These are phyloP conservation scores for Botrytis byssoidea DNA, from an alignment of 2,329 filamentous ascomycete species.

Conservation along the genomic window DNA sequence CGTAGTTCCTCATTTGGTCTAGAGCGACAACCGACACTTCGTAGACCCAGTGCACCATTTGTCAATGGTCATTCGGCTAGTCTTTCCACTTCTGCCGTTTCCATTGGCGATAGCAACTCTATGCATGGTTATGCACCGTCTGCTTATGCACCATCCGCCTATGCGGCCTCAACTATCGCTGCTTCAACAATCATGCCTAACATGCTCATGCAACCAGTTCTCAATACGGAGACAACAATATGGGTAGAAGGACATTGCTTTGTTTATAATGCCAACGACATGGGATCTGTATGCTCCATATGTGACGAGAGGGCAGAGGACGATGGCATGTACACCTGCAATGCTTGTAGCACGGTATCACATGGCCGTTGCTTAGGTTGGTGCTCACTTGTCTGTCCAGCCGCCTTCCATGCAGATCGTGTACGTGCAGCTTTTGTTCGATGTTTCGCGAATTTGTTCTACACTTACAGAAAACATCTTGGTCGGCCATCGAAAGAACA, in stretches of 20 bases:
- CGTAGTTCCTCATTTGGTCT: constrained; percentile 91
- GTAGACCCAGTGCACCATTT: constrained; percentile 73
- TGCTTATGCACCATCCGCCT: constrained; percentile 79
- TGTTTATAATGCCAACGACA: constrained; percentile 61
- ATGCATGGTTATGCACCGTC: constrained; percentile 71
- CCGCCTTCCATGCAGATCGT: constrained; percentile 61
- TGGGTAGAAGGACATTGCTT: constrained; percentile 87
- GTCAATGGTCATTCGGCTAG: constrained; percentile 63
- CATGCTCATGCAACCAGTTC: constrained; percentile 75
- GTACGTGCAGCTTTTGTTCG: constrained; percentile 63
- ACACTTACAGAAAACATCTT: constrained; percentile 64
- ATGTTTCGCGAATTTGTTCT: constrained; percentile 63
- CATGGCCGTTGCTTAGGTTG: constrained; percentile 62
- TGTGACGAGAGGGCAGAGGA: constrained; percentile 68
- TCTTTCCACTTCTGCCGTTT: constrained; percentile 64
- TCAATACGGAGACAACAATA: constrained; percentile 73
- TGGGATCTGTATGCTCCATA: constrained; percentile 62
- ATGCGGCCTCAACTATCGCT: constrained; percentile 81
- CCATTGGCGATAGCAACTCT: constrained; percentile 40
- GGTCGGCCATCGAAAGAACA: constrained; percentile 59
- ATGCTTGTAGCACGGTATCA: constrained; percentile 57
- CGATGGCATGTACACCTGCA: constrained; percentile 74
- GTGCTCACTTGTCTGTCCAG: constrained; percentile 62
- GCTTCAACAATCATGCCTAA: constrained; percentile 86
- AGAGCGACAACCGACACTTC: constrained; percentile 65